Percentiles rank a stretch among this genome's conserved stretches.
phyloP scores from a whole-genome alignment of 164 flowering plant species.

The Tetracentron sinense region DNA sequence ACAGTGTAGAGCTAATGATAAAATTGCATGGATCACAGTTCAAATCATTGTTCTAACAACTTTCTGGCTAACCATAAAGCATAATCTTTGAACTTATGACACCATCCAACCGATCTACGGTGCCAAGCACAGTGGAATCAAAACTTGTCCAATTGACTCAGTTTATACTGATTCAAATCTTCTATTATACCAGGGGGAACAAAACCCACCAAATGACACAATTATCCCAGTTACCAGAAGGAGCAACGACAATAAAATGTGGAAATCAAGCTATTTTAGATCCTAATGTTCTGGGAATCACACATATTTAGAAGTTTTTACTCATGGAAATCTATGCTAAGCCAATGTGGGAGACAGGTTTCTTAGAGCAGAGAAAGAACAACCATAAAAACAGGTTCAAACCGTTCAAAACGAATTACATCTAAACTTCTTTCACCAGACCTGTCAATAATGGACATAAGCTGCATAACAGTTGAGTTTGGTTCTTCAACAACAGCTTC shows the following conservation, averaged over 20 bases:
- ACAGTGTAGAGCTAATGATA: background rate
- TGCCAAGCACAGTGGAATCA: background rate
- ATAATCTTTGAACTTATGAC: background rate
- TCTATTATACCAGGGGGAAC: background rate
- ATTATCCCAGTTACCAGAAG: background rate
- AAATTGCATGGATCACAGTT: background rate
- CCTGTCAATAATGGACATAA: no score
- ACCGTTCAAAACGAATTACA: background rate
- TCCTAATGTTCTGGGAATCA: background rate
- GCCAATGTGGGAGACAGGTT: background rate
- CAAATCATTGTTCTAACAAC: background rate
- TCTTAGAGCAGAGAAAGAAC: background rate
- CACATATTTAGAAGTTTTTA: background rate
- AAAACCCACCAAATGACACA: no score
- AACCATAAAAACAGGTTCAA: background rate
- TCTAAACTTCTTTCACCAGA: no score
- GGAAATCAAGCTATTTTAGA: background rate
- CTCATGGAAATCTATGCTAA: background rate
- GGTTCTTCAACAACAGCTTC: background rate
- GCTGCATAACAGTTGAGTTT: no score
- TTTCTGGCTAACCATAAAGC: background rate
- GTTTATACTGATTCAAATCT: background rate
- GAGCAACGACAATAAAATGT: background rate
- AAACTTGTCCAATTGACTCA: background rate
- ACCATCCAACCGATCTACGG: background rate